Conservation (phyloP, 2,329 filamentous ascomycete genomes). For the Stachybotrys elegans region DNA sequence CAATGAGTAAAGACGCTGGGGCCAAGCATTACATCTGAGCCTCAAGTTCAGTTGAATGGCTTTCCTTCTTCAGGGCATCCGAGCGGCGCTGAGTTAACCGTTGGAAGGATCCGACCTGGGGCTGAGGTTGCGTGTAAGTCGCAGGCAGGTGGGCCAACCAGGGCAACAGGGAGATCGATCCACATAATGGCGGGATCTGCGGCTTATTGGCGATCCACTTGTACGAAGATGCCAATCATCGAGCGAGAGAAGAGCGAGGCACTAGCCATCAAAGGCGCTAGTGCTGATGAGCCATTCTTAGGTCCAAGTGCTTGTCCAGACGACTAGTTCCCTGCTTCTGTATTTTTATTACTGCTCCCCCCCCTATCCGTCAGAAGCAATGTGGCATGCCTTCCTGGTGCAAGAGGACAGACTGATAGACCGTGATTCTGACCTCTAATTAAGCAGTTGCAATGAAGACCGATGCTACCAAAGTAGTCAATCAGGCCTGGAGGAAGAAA, state of each 20-base stretch:
- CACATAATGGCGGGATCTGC: too few relatives aligned
- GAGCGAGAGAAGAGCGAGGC: neutral
- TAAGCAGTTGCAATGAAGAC: constrained; percentile 6
- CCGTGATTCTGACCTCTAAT: neutral
- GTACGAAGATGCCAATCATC: constrained; percentile 19
- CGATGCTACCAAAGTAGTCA: constrained; percentile 14
- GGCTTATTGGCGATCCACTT: constrained; percentile 7
- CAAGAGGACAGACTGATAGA: neutral
- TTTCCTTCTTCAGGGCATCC: too few relatives aligned
- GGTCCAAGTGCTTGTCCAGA: neutral
- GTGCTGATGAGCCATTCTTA: neutral
- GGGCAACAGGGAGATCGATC: too few relatives aligned
- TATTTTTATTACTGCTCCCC: neutral
- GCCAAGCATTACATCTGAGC: too few relatives aligned
- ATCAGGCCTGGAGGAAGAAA: constrained; percentile 29
- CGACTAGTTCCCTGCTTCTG: too few relatives aligned
- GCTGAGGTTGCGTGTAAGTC: too few relatives aligned
- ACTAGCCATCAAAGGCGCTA: neutral
- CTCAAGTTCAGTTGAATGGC: too few relatives aligned
- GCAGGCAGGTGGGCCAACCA: too few relatives aligned
- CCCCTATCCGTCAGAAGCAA: neutral
- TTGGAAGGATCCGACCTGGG: too few relatives aligned
- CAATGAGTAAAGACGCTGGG: too few relatives aligned
- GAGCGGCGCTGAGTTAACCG: too few relatives aligned
- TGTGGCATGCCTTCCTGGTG: neutral